Evolutionary conservation across 306 rosid species (phyloP).

Genomic region (Quercus engelmannii): DNA sequence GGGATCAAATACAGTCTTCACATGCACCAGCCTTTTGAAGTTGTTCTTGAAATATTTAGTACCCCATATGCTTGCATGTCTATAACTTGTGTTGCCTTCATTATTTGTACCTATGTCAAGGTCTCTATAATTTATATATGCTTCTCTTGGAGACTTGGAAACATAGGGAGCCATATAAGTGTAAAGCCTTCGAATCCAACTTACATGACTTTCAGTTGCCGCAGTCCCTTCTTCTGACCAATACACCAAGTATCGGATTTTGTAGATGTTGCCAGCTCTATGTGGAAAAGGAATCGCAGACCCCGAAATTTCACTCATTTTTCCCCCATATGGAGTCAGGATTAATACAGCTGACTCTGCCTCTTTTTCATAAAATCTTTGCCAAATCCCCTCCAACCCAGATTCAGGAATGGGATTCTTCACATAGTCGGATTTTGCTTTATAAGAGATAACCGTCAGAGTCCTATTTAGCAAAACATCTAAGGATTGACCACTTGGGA

Average conservation of each 20-base stretch:
- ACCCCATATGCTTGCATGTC: neutral
- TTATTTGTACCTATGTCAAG: neutral
- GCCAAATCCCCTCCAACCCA: constrained; percentile 15
- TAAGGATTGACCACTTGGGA: neutral
- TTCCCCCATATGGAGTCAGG: constrained; percentile 8
- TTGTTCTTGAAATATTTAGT: neutral
- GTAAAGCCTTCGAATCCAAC: neutral
- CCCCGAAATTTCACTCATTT: constrained; percentile 1
- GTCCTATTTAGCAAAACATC: constrained; percentile 26
- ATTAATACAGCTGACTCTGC: neutral
- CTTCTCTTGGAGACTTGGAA: neutral
- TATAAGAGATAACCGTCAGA: neutral
- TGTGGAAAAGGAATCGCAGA: constrained; percentile 12
- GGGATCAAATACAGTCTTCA: neutral
- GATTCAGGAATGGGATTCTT: constrained; percentile 7
- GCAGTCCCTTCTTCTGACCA: constrained; percentile 5
- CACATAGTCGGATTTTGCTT: constrained; percentile 34
- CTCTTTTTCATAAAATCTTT: neutral
- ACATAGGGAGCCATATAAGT: constrained; percentile 1
- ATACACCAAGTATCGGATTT: neutral
- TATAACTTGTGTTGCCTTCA: neutral
- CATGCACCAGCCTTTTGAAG: neutral
- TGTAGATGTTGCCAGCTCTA: constrained; percentile 1
- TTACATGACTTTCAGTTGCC: neutral
- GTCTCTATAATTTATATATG: neutral